Evolutionary conservation across 805 yeast species (phyloP).

Genomic region (Lachancea nothofagi): DNA sequence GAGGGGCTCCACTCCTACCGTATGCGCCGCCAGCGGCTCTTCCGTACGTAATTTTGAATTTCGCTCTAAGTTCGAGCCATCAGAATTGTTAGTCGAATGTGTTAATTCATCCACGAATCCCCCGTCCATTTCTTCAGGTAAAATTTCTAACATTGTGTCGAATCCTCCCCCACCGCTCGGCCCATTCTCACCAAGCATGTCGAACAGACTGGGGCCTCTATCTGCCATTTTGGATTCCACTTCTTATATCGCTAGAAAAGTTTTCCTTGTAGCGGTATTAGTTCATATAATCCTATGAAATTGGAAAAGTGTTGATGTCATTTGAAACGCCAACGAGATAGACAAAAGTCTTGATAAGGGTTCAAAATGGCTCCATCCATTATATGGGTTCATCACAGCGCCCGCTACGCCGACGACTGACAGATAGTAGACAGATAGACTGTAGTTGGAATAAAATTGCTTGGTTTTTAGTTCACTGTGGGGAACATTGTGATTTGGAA

Average conservation of each 20-base stretch:
- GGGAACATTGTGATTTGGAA: too few species aligned
- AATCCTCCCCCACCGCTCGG: conserved; percentile 14
- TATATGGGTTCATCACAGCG: too few species aligned
- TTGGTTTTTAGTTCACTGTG: too few species aligned
- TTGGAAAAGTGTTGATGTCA: conserved; percentile 1
- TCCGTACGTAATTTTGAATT: conserved; percentile 5
- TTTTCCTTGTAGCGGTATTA: conserved; percentile 1
- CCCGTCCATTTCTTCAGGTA: conserved; percentile 31
- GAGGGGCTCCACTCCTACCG: conserved; percentile 1
- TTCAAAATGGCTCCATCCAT: too few species aligned
- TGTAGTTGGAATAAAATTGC: too few species aligned
- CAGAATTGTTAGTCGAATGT: neutral
- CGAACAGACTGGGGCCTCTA: conserved; percentile 7
- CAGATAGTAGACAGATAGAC: too few species aligned
- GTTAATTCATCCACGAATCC: conserved; percentile 1
- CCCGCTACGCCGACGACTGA: too few species aligned
- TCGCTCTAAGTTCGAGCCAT: neutral
- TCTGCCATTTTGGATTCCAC: conserved; percentile 3
- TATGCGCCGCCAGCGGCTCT: conserved; percentile 1
- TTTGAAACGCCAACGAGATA: too few species aligned
- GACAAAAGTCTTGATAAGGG: neutral
- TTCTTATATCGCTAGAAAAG: conserved; percentile 1
- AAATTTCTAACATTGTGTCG: conserved; percentile 33
- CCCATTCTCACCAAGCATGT: conserved; percentile 9
- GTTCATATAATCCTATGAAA: neutral